A percentile compares a stretch with the other conserved stretches of the same genome.
Evolutionary conservation across 257 asterid species (phyloP).

Genomic region (Nyctanthes arbortristis): DNA sequence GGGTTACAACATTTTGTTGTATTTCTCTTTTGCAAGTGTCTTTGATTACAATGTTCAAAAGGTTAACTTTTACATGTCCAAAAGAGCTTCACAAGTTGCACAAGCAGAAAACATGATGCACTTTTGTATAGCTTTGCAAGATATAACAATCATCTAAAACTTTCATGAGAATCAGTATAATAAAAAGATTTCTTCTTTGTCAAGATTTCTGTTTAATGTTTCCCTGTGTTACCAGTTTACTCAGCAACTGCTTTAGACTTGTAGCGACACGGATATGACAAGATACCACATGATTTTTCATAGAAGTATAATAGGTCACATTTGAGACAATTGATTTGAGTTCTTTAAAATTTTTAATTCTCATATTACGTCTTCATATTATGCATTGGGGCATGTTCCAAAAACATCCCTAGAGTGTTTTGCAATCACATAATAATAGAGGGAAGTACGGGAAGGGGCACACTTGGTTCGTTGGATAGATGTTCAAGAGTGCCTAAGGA

Average conservation of each 20-base stretch:
- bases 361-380: too few species aligned
- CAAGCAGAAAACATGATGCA: neutral
- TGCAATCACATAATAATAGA: too few species aligned
- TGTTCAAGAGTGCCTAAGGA: too few species aligned
- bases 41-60: neutral
- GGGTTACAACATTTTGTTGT: neutral
- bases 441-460: too few species aligned
- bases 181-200: neutral
- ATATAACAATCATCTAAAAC: neutral
- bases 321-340: too few species aligned
- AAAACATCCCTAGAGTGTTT: too few species aligned
- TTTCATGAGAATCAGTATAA: neutral
- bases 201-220: neutral
- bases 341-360: too few species aligned
- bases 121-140: neutral
- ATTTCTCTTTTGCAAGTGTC: neutral
- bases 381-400: too few species aligned
- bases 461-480: too few species aligned
- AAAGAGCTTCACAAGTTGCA: neutral
- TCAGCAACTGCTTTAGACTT: neutral
- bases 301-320: too few species aligned
- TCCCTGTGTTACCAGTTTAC: neutral
- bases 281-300: too few species aligned
- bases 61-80: neutral
- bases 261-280: too few species aligned